Evolutionary conservation across 371 early-diverging fungal genomes (phyloP).

Genomic region (Basidiobolus meristosporus): DNA sequence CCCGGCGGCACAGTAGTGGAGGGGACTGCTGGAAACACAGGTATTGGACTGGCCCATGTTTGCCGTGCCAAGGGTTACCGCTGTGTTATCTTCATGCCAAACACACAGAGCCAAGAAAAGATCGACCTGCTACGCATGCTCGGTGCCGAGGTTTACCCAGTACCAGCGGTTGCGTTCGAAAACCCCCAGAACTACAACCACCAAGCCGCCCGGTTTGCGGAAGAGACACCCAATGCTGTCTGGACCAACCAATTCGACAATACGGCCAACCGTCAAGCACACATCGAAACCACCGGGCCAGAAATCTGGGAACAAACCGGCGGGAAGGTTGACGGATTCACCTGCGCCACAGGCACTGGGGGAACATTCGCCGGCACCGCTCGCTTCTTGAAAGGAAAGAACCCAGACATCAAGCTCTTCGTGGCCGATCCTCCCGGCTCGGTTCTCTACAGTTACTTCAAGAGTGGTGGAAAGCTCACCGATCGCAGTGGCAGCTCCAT

Average conservation of each 20-base stretch:
- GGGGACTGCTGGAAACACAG: slow-evolving; percentile 93
- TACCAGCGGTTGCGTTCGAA: slow-evolving; percentile 80
- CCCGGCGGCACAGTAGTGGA: slow-evolving; percentile 91
- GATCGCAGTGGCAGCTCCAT: slow-evolving; percentile 63
- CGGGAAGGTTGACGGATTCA: slow-evolving; percentile 67
- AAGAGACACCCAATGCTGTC: slow-evolving; percentile 58
- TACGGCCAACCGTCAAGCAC: slow-evolving; percentile 72
- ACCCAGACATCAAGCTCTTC: slow-evolving; percentile 44
- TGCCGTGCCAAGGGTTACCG: slow-evolving; percentile 89
- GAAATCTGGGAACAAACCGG: slow-evolving; percentile 79
- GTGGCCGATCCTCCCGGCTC: slow-evolving; percentile 92
- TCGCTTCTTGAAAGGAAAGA: slow-evolving; percentile 55
- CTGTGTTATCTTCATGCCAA: slow-evolving; percentile 92
- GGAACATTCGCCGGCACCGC: slow-evolving; percentile 81
- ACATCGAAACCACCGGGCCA: slow-evolving; percentile 88
- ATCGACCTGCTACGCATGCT: slow-evolving; percentile 81
- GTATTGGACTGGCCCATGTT: slow-evolving; percentile 90
- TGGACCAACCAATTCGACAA: slow-evolving; percentile 93
- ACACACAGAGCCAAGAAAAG: slow-evolving; percentile 88
- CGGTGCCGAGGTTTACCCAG: slow-evolving; percentile 76
- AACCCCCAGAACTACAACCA: slow-evolving; percentile 90
- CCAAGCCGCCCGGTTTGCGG: slow-evolving; percentile 76
- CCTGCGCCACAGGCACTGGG: slow-evolving; percentile 84
- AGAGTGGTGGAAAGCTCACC: slow-evolving; percentile 38
- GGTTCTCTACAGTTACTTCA: slow-evolving; percentile 62